Evolutionary conservation across 257 asterid genomes (phyloP).

Genomic region (Verbascum thapsus): DNA sequence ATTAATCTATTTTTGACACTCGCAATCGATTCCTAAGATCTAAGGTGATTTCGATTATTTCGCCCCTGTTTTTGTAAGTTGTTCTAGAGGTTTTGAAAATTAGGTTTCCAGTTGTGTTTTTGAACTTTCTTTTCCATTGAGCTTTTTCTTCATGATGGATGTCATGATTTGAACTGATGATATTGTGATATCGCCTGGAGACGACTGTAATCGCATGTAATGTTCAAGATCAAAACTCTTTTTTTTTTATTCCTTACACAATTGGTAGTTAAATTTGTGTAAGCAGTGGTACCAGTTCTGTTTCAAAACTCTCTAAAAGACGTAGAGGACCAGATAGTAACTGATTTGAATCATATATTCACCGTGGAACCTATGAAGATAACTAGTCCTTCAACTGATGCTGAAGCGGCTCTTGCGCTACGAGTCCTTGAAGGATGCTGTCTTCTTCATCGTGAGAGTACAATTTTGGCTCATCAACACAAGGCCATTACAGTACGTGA

Average conservation of each 20-base stretch:
- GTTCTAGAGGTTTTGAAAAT: too few species aligned
- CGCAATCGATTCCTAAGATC: too few species aligned
- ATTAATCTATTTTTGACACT: too few species aligned
- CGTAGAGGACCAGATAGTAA: constrained; percentile 66
- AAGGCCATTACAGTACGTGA: constrained; percentile 69
- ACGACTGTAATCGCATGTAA: background rate
- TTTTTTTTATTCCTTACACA: constrained; percentile 3
- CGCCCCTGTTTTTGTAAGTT: too few species aligned
- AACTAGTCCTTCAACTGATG: constrained; percentile 80
- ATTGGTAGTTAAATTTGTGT: constrained; percentile 22
- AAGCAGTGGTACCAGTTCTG: constrained; percentile 85
- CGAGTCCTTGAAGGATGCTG: constrained; percentile 97
- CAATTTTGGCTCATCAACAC: constrained; percentile 76
- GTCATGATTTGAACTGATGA: background rate
- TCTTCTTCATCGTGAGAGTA: constrained; percentile 78
- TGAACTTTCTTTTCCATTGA: background rate
- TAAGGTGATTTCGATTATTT: too few species aligned
- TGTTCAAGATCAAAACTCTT: background rate
- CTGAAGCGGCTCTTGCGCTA: constrained; percentile 89
- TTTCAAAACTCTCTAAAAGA: constrained; percentile 81
- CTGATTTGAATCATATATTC: constrained; percentile 69
- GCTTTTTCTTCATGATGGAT: constrained; percentile 19
- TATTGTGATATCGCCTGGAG: background rate
- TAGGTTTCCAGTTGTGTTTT: too few species aligned
- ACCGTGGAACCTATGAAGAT: constrained; percentile 77